Evolutionary conservation across 2,329 filamentous ascomycete species (phyloP).

Genomic region (Trichoderma afroharzianum): DNA sequence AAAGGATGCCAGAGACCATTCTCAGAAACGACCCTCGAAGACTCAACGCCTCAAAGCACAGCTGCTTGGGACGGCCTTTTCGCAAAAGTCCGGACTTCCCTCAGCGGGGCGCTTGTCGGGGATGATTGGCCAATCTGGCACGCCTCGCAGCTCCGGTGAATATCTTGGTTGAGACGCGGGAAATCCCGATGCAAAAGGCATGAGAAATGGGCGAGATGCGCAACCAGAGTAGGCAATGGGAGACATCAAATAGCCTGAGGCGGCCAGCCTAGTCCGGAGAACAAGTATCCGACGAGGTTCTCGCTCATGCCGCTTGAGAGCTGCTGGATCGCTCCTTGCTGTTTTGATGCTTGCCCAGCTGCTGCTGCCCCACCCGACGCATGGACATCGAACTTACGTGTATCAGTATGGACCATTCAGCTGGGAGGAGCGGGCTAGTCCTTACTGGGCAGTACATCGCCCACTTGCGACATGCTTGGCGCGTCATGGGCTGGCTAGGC

Average conservation of each 20-base stretch:
- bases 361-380: background rate
- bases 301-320: background rate
- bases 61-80: conserved; percentile 17
- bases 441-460: background rate
- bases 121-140: conserved; percentile 6
- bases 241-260: background rate
- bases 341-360: background rate
- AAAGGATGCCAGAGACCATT: background rate
- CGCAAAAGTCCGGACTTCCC: conserved; percentile 16
- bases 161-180: background rate
- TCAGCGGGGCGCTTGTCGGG: background rate
- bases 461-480: background rate
- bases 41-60: background rate
- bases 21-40: background rate
- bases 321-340: background rate
- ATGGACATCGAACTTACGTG: background rate
- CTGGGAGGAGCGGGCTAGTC: background rate
- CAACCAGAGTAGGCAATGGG: background rate
- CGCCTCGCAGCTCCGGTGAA: conserved; percentile 6
- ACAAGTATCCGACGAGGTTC: background rate
- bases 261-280: background rate
- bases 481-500: background rate
- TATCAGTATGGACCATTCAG: background rate
- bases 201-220: background rate
- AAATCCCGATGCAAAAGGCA: background rate